Conservation (phyloP, 371 early-diverging fungal genomes). For the Lichtheimia corymbifera region DNA sequence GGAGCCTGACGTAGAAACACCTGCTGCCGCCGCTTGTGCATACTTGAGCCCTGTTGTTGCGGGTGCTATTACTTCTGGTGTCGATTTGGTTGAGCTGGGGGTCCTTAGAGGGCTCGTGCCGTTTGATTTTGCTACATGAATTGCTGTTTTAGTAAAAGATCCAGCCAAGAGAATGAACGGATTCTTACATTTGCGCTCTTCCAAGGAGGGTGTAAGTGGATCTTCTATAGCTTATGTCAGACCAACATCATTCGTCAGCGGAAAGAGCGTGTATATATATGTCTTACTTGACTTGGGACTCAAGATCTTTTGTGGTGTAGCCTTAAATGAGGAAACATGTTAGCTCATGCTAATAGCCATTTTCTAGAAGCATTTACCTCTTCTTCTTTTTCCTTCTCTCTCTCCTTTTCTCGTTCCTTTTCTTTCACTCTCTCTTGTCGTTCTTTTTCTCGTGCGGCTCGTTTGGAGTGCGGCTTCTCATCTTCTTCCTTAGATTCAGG, state of each 20-base stretch:
- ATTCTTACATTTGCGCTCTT: background rate
- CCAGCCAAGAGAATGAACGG: no score
- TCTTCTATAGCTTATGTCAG: slow-evolving; percentile 1
- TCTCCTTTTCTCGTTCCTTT: slow-evolving; percentile 40
- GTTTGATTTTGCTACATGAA: background rate
- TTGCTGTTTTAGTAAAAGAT: no score
- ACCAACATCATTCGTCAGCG: no score
- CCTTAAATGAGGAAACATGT: no score
- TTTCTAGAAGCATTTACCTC: slow-evolving; percentile 9
- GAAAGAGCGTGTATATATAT: no score
- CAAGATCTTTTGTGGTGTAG: no score
- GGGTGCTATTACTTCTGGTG: background rate
- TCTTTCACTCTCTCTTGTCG: background rate
- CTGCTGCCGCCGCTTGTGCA: slow-evolving; percentile 36
- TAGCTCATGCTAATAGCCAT: no score
- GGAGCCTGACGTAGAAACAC: slow-evolving; percentile 7
- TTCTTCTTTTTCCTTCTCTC: slow-evolving; percentile 29
- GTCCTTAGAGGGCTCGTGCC: slow-evolving; percentile 13
- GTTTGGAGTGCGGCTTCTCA: slow-evolving; percentile 26
- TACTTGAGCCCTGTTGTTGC: slow-evolving; percentile 25
- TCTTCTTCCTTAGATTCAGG: slow-evolving; percentile 33
- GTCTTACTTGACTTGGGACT: no score
- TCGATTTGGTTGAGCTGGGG: background rate
- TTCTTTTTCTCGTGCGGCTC: slow-evolving; percentile 26
- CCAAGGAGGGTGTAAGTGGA: background rate